A percentile compares a stretch with the other conserved stretches of the same genome.
Evolutionary conservation across 164 flowering plant species (phyloP).

Genomic region (Liriodendron chinense): DNA sequence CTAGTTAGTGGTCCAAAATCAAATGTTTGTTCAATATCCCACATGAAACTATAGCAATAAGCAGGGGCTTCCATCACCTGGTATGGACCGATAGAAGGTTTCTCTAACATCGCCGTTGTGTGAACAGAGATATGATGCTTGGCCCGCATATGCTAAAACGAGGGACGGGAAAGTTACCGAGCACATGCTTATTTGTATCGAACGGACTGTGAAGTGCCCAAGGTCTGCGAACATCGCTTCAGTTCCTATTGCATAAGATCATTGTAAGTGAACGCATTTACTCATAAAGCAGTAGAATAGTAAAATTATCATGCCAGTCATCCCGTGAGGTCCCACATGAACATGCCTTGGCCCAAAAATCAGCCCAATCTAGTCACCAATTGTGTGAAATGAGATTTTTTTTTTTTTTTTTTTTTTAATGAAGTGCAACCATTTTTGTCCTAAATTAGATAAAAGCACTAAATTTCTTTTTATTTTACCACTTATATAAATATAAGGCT

Average conservation of each 20-base stretch:
- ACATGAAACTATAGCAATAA: neutral
- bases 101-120: conserved; percentile 28
- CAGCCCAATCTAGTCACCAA: too few relatives aligned
- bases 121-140: conserved; percentile 60
- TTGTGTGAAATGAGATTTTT: too few relatives aligned
- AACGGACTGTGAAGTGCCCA: conserved; percentile 66
- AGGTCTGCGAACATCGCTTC: conserved; percentile 82
- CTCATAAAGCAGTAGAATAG: too few relatives aligned
- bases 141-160: conserved; percentile 59
- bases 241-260: conserved; percentile 38
- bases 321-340: too few relatives aligned
- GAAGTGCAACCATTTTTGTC: too few relatives aligned
- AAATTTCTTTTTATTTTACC: too few relatives aligned
- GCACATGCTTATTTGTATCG: conserved; percentile 68
- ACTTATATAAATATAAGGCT: too few relatives aligned
- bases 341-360: too few relatives aligned
- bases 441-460: too few relatives aligned
- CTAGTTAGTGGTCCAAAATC: neutral
- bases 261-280: neutral
- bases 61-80: conserved; percentile 30
- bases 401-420: too few relatives aligned
- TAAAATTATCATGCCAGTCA: too few relatives aligned
- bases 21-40: neutral
- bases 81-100: conserved; percentile 60
- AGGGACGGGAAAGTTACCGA: conserved; percentile 51